Conservation (phyloP, 2,329 filamentous ascomycete genomes). For the Xylaria sp. region DNA sequence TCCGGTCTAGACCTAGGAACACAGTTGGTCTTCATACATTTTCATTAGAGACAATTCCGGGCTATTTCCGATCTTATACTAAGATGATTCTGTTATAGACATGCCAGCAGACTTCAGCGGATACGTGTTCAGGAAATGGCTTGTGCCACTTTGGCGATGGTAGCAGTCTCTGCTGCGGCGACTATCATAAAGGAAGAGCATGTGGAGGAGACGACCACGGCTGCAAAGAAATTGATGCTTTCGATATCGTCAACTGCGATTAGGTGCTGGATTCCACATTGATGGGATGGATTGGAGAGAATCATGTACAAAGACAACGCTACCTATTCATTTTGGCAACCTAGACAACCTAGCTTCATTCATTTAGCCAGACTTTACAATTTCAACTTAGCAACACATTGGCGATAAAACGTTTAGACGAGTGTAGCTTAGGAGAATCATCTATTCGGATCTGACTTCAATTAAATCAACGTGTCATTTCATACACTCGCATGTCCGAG, state of each 20-base stretch:
- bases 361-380: background rate
- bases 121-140: constrained; percentile 1
- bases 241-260: background rate
- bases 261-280: background rate
- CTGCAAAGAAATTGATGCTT: background rate
- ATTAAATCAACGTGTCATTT: no score
- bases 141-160: constrained; percentile 2
- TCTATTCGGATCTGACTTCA: no score
- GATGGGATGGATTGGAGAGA: background rate
- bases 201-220: background rate
- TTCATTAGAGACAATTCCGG: background rate
- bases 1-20: background rate
- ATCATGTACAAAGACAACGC: background rate
- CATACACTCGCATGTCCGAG: no score
- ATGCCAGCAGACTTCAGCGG: background rate
- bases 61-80: background rate
- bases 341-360: background rate
- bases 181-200: background rate
- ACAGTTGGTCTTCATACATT: background rate
- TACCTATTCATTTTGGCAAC: background rate
- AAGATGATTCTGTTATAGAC: background rate
- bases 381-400: background rate
- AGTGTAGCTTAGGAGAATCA: no score
- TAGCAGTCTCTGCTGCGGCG: background rate
- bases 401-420: no score